Conservation (phyloP, 116 monocot species). For the Cymodocea nodosa region DNA sequence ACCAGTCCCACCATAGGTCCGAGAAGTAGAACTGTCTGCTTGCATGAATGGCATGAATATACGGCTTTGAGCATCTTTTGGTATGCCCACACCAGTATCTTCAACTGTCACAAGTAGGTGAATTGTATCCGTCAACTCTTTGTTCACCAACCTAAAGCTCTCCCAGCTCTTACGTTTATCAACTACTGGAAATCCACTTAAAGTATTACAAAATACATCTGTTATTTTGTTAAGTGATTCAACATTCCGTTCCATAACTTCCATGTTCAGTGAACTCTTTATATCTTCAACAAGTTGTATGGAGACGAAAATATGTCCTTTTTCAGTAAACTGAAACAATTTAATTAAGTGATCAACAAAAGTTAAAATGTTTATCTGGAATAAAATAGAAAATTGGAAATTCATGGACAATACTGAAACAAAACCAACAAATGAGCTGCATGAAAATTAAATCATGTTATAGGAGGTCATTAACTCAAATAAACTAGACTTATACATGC, state of each 20-base stretch:
- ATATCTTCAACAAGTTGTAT: constrained; percentile 54
- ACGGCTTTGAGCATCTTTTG: constrained; percentile 58
- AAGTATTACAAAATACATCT: constrained; percentile 16
- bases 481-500: too few relatives aligned
- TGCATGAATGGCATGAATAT: constrained; percentile 97
- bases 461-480: too few relatives aligned
- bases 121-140: constrained; percentile 23
- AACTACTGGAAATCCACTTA: constrained; percentile 53
- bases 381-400: too few relatives aligned
- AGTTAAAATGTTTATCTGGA: too few relatives aligned
- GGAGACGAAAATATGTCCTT: constrained; percentile 70
- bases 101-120: constrained; percentile 65
- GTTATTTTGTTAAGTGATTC: constrained; percentile 10
- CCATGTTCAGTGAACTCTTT: constrained; percentile 15
- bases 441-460: too few relatives aligned
- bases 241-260: not conserved
- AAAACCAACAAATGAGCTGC: too few relatives aligned
- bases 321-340: constrained; percentile 57
- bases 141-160: constrained; percentile 29
- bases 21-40: constrained; percentile 85
- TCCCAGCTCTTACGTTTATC: constrained; percentile 50
- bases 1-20: constrained; percentile 85
- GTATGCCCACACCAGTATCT: constrained; percentile 84
- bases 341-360: too few relatives aligned
- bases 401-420: too few relatives aligned